Evolutionary conservation across 768 basidiomycete species (phyloP), one percentile per base, ranked within the genome.

Genomic region (Suillus luteus): DNA sequence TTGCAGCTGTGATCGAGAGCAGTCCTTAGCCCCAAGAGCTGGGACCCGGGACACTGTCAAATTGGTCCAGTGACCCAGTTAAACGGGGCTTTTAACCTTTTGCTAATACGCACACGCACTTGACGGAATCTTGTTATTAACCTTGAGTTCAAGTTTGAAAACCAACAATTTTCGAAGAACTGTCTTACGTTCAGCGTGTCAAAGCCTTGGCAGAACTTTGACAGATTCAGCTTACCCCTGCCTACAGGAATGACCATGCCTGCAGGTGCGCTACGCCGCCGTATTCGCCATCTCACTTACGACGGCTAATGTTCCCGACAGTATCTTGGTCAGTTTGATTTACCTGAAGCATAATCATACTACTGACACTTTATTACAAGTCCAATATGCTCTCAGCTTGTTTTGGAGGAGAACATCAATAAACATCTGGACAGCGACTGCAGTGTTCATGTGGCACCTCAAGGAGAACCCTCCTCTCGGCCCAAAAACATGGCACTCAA

Each of bases 371-470:
- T 27, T 17, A 11, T 57, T 24, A 17, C 15, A 57, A 86, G 85
- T 61, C 85, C 85, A 14, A 78, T 84, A 54, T 86, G 85, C 69
- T 79, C 77, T 6, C 73, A 71, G 54, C 64, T 72, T 14, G 83
- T 87, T 24, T 65, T 73, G 27, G 76, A 79, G 52, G 66, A 65
- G 49, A 63, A 71, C 62, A 86, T 87, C 62, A 86, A 87, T 69
- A 66, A 66, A 40, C 86, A 87, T 60, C 72, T 87, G 19, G 86
- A 87, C 67, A 80, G 75, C 44, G 72, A 72, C 48, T 85, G 85
- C 59, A 65, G 66, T n/a, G 65, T 74, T 49, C 63, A 69, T 62
- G 48, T 63, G 10, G 59, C 70, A 8, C 58, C 67, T 24, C 52
- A 41, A 35, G 61, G 62, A 59, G 51, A 60, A 17, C 22, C 54